Conservation (phyloP, 2,329 filamentous ascomycete species). For the Fusarium beomiforme region DNA sequence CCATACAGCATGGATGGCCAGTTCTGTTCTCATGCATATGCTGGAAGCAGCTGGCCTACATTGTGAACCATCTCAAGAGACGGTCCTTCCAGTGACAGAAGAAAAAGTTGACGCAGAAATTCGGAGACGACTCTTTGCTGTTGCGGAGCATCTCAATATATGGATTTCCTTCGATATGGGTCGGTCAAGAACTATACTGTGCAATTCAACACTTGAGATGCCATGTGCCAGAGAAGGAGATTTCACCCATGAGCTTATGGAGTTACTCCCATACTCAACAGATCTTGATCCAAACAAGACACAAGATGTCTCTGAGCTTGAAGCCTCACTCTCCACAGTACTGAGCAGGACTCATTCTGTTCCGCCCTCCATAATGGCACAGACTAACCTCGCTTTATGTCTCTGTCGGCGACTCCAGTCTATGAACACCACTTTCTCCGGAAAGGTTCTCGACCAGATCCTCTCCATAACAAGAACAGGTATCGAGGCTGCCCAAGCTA, state of each 20-base stretch:
- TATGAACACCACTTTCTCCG: conserved; percentile 57
- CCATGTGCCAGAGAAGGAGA: conserved; percentile 52
- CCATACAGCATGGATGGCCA: conserved; percentile 66
- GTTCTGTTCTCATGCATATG: conserved; percentile 66
- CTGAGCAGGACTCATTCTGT: conserved; percentile 52
- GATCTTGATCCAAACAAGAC: conserved; percentile 62
- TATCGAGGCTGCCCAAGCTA: conserved; percentile 57
- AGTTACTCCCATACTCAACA: conserved; percentile 62
- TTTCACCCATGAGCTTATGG: conserved; percentile 59
- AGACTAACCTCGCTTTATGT: conserved; percentile 65
- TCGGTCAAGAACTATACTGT: conserved; percentile 60
- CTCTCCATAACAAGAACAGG: conserved; percentile 57
- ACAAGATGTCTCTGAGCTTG: conserved; percentile 53
- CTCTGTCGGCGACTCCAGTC: conserved; percentile 64
- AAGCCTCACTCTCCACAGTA: conserved; percentile 53
- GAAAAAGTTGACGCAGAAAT: conserved; percentile 50
- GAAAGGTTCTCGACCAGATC: conserved; percentile 56
- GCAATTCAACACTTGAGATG: conserved; percentile 55
- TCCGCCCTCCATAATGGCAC: conserved; percentile 57
- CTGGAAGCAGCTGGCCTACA: conserved; percentile 63
- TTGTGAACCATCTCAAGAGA: conserved; percentile 47
- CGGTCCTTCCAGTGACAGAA: conserved; percentile 38
- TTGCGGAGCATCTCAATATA: conserved; percentile 66
- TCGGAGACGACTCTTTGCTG: conserved; percentile 56
- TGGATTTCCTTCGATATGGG: conserved; percentile 70